phyloP scores from a whole-genome alignment of 768 basidiomycete genomes.

The Obba rivulosa region DNA sequence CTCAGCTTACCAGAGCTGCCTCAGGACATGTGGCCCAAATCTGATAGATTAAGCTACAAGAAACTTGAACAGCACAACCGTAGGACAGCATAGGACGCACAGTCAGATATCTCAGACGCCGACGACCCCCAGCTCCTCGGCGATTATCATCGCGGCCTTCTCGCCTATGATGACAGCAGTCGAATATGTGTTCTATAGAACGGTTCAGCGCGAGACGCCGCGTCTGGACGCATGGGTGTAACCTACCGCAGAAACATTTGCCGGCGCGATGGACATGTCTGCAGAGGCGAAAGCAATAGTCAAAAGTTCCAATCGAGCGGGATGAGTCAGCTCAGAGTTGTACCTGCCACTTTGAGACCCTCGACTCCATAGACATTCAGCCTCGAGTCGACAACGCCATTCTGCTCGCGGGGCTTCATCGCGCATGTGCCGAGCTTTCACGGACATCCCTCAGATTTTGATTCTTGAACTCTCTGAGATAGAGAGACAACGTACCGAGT shows the following conservation, averaged over 20 bases:
- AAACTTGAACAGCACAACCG: too few relatives aligned
- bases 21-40: too few relatives aligned
- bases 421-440: constrained; percentile 57
- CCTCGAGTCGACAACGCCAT: constrained; percentile 55
- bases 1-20: too few relatives aligned
- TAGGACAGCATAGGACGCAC: too few relatives aligned
- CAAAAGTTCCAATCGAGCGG: background rate
- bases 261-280: constrained; percentile 35
- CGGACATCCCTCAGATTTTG: background rate
- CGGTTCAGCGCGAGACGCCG: background rate
- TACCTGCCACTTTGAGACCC: constrained; percentile 39
- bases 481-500: constrained; percentile 19
- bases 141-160: constrained; percentile 10
- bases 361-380: constrained; percentile 57
- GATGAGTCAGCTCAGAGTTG: too few relatives aligned
- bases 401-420: constrained; percentile 53
- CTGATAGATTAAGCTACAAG: too few relatives aligned
- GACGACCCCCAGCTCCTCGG: constrained; percentile 7
- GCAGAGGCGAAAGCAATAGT: constrained; percentile 25
- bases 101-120: background rate
- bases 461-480: background rate
- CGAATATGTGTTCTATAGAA: constrained; percentile 10
- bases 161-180: constrained; percentile 10
- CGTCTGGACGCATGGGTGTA: background rate
- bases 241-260: constrained; percentile 29